Conservation (phyloP, 352 stramenopile species). For the Pythium volutum region DNA sequence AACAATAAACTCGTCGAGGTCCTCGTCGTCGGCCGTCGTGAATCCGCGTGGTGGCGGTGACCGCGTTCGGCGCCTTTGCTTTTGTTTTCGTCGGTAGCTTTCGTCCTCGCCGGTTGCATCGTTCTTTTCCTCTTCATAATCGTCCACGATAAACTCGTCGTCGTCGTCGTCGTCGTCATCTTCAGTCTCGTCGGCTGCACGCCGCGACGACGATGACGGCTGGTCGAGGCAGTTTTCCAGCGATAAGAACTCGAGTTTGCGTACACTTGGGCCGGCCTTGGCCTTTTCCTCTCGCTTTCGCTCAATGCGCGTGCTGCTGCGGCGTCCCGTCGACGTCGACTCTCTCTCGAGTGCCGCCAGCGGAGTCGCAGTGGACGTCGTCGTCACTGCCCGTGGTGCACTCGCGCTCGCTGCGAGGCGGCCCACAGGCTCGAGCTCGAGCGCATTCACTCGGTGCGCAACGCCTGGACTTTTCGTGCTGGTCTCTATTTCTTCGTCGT, state of each 20-base stretch:
- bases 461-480: neutral
- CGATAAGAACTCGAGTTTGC: conserved; percentile 59
- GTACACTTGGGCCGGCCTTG: conserved; percentile 20
- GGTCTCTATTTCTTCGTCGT: conserved; percentile 33
- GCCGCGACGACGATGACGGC: neutral
- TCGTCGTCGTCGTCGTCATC: conserved; percentile 29
- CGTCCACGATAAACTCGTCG: conserved; percentile 34
- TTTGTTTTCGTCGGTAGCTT: neutral
- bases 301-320: conserved; percentile 66
- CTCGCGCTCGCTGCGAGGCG: conserved; percentile 1
- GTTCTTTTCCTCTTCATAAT: conserved; percentile 21
- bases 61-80: neutral
- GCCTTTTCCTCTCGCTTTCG: conserved; percentile 52
- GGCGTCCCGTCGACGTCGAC: conserved; percentile 38
- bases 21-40: conserved; percentile 58
- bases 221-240: conserved; percentile 67
- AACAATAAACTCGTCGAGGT: conserved; percentile 80
- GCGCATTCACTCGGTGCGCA: conserved; percentile 1
- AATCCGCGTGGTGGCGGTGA: conserved; percentile 18
- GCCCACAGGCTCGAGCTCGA: conserved; percentile 18
- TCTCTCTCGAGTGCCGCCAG: conserved; percentile 4
- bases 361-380: neutral
- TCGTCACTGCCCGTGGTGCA: no score
- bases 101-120: neutral
- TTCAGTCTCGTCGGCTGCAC: conserved; percentile 19